These are phyloP conservation scores for Colletotrichum acutatum DNA, from an alignment of 2,329 filamentous ascomycete species.

Conservation along the genomic window DNA sequence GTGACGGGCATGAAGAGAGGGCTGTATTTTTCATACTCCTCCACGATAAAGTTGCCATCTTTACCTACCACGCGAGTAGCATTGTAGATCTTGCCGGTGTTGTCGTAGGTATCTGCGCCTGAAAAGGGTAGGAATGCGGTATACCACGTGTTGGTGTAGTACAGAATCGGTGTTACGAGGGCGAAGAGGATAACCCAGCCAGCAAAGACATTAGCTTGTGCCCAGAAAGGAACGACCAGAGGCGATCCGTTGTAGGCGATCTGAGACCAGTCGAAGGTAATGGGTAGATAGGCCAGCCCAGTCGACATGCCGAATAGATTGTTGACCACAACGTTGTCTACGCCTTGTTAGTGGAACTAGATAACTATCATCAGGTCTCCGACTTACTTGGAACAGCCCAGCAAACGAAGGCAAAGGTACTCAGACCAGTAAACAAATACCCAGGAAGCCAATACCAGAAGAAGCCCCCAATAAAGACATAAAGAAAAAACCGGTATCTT, in stretches of 20 bases:
- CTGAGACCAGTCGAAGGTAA: slow-evolving; percentile 46
- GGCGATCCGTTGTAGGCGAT: slow-evolving; percentile 46
- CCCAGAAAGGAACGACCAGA: slow-evolving; percentile 63
- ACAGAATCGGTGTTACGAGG: slow-evolving; percentile 66
- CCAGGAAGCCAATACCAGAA: slow-evolving; percentile 60
- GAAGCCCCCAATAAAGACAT: slow-evolving; percentile 53
- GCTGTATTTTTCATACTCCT: slow-evolving; percentile 60
- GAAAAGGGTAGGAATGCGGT: slow-evolving; percentile 66
- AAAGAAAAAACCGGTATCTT: slow-evolving; percentile 50
- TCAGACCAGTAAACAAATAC: slow-evolving; percentile 55
- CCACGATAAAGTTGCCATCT: slow-evolving; percentile 52
- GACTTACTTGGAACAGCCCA: slow-evolving; percentile 53
- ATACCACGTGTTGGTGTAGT: slow-evolving; percentile 69
- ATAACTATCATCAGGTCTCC: slow-evolving; percentile 34
- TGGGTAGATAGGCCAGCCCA: slow-evolving; percentile 43
- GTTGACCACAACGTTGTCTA: slow-evolving; percentile 72
- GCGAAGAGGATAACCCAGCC: slow-evolving; percentile 69
- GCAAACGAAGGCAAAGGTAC: slow-evolving; percentile 56
- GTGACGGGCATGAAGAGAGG: slow-evolving; percentile 50
- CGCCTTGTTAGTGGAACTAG: neutral
- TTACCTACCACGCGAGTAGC: slow-evolving; percentile 60
- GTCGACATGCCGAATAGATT: slow-evolving; percentile 67
- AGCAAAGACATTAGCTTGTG: slow-evolving; percentile 70
- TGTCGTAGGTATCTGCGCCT: slow-evolving; percentile 61
- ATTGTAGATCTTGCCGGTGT: slow-evolving; percentile 59